Base-by-base conservation (phyloP, 805 yeast species). In the Starmerella vaccinii region DNA sequence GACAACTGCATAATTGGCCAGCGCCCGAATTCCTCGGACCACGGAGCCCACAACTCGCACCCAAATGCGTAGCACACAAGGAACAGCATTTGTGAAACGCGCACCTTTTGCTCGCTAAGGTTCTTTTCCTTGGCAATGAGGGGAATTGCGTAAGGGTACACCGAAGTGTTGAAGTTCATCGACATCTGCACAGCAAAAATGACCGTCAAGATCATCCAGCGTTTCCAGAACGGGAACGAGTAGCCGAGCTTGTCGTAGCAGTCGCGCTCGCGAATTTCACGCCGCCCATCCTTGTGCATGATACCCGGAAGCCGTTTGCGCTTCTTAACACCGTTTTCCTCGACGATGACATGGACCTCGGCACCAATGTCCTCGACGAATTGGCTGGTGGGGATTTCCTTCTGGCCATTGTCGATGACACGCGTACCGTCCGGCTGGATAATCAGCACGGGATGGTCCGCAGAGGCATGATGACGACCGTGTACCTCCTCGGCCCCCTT, bases 1-100 rank as follows among this genome's bases (percentile, higher is more conserved):
- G 82, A 74, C 19, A 66, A 54, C 55, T 76, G 75, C 55, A 80
- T 74, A 3, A 84, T 82, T 3, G 73, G 64, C 56, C 73, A 71
- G 39, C 89, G 68, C 1, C 89, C 90, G 55, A 76, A 74, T 55
- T 79, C 71, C 60, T 83, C 90, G 44, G 83, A 77, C 27, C 83
- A 61, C 2, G 89, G 89, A 1, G 86, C 82, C 56, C 76, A 74
- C 2, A 76, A 54, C 65, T 76, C 69, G 5, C 80, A 78, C 2
- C 81, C 81, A 30, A 76, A 47, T 38, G 79, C 82, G 57, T 77
- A 77, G 5, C 78, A 78, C 16, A 76, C 61, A 12, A 77, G 76
- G 54, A 74, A 77, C 38, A 76, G 55, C 13, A 77, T 63, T 53
- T 77, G 66, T 2, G 79, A 78, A 27, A 77, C 64, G 2, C 54